These are phyloP conservation scores for Klebsormidium nitens DNA, from an alignment of 139 green algal species.

Conservation along the genomic window DNA sequence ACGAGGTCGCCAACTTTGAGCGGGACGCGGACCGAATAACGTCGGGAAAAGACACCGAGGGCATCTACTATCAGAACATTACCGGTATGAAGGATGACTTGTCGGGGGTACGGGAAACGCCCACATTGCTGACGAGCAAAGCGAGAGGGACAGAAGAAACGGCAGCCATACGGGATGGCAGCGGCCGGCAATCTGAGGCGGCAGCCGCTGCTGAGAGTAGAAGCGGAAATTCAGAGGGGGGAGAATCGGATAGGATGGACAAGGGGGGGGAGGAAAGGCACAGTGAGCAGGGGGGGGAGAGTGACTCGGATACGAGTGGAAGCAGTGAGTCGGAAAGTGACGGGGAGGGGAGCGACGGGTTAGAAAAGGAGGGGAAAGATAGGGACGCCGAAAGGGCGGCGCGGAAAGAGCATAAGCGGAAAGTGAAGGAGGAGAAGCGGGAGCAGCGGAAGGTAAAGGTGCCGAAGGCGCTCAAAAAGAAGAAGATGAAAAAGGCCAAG, in stretches of 20 bases:
- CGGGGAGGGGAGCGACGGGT: background rate
- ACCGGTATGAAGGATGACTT: constrained; percentile 80
- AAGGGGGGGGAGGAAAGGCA: background rate
- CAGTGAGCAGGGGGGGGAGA: background rate
- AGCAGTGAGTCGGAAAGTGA: background rate
- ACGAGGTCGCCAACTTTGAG: constrained; percentile 85
- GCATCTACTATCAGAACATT: constrained; percentile 88
- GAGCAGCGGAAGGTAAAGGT: constrained; percentile 87
- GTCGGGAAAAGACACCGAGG: constrained; percentile 55
- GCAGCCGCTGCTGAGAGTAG: background rate
- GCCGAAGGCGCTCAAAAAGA: constrained; percentile 93
- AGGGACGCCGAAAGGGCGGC: constrained; percentile 12
- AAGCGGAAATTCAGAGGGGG: background rate
- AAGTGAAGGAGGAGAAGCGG: constrained; percentile 79
- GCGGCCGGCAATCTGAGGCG: background rate
- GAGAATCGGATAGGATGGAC: background rate
- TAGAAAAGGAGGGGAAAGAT: constrained; percentile 4
- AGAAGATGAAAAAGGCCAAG: constrained; percentile 54
- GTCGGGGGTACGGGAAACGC: constrained; percentile 50
- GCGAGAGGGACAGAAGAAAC: background rate
- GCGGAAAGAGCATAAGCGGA: constrained; percentile 68
- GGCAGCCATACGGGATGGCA: background rate
- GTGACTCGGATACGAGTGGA: background rate
- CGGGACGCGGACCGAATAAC: constrained; percentile 66
- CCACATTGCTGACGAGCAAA: constrained; percentile 31